Base-by-base conservation (phyloP, 306 rosid genomes). In the Sphenostylis stenocarpa region DNA sequence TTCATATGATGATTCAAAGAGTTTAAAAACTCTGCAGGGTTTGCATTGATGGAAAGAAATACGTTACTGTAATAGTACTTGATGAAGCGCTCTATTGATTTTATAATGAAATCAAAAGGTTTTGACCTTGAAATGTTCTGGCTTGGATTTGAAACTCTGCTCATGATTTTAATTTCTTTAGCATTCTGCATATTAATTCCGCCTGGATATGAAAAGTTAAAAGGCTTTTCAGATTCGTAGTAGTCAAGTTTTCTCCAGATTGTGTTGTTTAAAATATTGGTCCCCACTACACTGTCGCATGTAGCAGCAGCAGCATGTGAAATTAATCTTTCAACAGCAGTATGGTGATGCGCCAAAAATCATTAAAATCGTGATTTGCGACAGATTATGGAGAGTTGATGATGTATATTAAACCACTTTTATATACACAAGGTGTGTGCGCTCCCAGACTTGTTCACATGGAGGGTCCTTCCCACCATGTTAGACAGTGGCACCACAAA, bases 391-490 rank as follows among this genome's bases (percentile, higher is more conserved):
- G 31, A 26, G 15, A n/a, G 21, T 39, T 15, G 19, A 24, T 45
- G 24, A 0, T 26, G 68, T 26, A 4, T 13, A 43, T 16, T 55
- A 55, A 52, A 53, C 6, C 41, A 52, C 56, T 12, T 34, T 33
- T 4, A 11, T 13, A 26, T 17, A 23, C 36, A 26, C 1, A 66
- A 49, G 58, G 8, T 26, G 57, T 52, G 64, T 52, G 71, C 16
- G 20, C 33, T 53, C 19, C 24, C 1, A 29, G 51, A 64, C 34
- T 64, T 41, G 26, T 29, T 55, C 84, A 80, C 80, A 73, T 80
- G 84, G 84, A 55, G 75, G 84, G 75, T 5, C 53, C 80, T 44
- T 80, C 17, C 4, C 53, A 55, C 60, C 31, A 45, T 39, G 70
- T n/a, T 73, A 41, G 61, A 53, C 44, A 55, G 60, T 33, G 51